These are phyloP conservation scores for Lactuca saligna DNA, from an alignment of 129 eudicot species.

Conservation along the genomic window DNA sequence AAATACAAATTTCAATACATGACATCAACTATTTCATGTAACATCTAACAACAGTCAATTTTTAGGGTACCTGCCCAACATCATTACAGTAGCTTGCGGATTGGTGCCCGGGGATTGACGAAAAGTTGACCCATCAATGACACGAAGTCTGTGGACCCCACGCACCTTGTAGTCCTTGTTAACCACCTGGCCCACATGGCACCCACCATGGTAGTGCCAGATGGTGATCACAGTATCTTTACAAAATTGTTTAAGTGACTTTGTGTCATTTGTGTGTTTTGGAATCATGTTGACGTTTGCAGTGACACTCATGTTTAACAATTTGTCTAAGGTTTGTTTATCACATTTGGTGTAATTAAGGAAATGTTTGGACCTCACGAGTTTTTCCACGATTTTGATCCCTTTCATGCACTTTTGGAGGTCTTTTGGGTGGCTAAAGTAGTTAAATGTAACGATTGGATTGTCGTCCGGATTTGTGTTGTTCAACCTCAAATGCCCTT, in stretches of 20 bases:
- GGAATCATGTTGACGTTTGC: conserved; percentile 83
- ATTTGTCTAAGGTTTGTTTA: conserved; percentile 37
- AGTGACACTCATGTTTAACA: conserved; percentile 70
- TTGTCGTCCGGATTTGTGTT: conserved; percentile 74
- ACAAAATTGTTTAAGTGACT: conserved; percentile 76
- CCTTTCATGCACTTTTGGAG: conserved; percentile 60
- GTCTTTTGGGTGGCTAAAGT: conserved; percentile 77
- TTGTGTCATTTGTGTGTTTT: conserved; percentile 62
- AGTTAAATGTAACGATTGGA: conserved; percentile 83
- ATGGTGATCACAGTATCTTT: conserved; percentile 90
- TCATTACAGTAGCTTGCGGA: conserved; percentile 96
- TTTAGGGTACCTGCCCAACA: conserved; percentile 80
- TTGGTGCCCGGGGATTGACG: conserved; percentile 84
- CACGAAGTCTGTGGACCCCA: conserved; percentile 79
- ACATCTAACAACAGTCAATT: not conserved
- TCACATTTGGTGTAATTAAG: conserved; percentile 39
- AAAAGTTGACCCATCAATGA: conserved; percentile 86
- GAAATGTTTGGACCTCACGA: conserved; percentile 53
- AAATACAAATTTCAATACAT: not conserved
- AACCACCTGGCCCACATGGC: conserved; percentile 89
- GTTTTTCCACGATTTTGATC: conserved; percentile 60
- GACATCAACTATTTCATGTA: not conserved
- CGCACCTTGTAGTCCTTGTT: conserved; percentile 52
- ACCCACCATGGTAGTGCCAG: conserved; percentile 99
- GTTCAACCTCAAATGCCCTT: conserved; percentile 56